A percentile compares a stretch with the other conserved stretches of the same genome.
Conservation (phyloP, 2,329 filamentous ascomycete genomes). For the Penicillium sp. region DNA sequence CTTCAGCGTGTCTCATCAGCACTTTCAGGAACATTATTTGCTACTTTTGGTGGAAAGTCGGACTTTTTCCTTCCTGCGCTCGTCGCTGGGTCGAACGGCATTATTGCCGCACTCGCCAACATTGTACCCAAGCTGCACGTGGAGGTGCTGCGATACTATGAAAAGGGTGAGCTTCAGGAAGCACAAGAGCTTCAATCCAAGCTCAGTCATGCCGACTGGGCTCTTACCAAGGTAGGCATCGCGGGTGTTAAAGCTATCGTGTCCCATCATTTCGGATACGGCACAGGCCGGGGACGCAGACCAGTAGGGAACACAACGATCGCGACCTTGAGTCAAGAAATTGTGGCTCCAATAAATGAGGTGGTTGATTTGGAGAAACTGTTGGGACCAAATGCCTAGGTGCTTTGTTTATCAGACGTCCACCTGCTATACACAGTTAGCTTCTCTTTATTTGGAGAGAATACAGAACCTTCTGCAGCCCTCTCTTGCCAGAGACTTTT, state of each 20-base stretch:
- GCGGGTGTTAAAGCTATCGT: conserved; percentile 78
- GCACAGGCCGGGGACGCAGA: conserved; percentile 30
- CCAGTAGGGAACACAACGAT: neutral
- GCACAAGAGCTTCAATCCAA: conserved; percentile 69
- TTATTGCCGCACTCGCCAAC: conserved; percentile 78
- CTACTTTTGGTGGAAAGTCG: conserved; percentile 79
- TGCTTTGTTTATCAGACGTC: too few species aligned
- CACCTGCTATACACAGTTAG: too few species aligned
- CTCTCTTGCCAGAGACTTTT: too few species aligned
- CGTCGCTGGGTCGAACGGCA: conserved; percentile 70
- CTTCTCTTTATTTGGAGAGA: too few species aligned
- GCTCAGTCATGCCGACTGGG: conserved; percentile 73
- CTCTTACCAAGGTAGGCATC: conserved; percentile 72
- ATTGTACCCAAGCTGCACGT: conserved; percentile 76
- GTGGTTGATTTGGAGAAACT: neutral
- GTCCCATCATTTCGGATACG: conserved; percentile 73
- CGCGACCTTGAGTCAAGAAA: neutral
- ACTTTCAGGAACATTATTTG: conserved; percentile 51
- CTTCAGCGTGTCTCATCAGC: conserved; percentile 56
- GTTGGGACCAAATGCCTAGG: too few species aligned
- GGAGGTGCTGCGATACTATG: conserved; percentile 70
- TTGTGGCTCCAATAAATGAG: neutral
- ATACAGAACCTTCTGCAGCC: too few species aligned
- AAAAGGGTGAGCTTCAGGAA: conserved; percentile 68
- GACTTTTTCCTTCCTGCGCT: conserved; percentile 78